phyloP scores from a whole-genome alignment of 805 yeast genomes.

The Starmerella powellii region DNA sequence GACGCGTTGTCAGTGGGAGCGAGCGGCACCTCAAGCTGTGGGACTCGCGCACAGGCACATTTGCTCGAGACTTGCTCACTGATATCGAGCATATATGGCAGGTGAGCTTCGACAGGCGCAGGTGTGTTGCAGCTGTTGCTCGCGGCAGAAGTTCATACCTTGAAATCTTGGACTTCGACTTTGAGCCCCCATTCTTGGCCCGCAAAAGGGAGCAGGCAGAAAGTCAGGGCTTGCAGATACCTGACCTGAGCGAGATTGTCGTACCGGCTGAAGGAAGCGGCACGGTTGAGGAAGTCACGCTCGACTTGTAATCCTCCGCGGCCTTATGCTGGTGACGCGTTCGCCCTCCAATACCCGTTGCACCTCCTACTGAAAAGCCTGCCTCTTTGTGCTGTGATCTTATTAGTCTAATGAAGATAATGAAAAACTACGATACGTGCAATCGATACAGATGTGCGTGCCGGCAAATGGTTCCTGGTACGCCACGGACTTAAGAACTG shows the following conservation, averaged over 20 bases:
- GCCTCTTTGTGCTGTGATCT: too few species aligned
- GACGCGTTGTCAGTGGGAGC: constrained; percentile 77
- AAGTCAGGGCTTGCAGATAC: background rate
- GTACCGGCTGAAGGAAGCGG: background rate
- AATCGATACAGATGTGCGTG: too few species aligned
- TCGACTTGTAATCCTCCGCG: background rate
- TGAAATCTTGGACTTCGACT: constrained; percentile 73
- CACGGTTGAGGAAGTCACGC: background rate
- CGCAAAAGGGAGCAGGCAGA: constrained; percentile 5
- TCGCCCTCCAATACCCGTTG: too few species aligned
- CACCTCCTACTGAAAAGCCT: too few species aligned
- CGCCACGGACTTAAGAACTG: too few species aligned
- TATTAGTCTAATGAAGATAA: too few species aligned
- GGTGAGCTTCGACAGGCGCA: constrained; percentile 68
- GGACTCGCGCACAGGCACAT: constrained; percentile 57
- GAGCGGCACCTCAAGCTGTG: constrained; percentile 79
- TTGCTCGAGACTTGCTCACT: constrained; percentile 55
- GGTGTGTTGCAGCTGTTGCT: constrained; percentile 88
- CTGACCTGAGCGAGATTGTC: background rate
- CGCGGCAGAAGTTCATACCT: constrained; percentile 56
- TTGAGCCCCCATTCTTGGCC: constrained; percentile 20
- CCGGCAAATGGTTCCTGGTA: too few species aligned
- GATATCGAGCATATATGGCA: constrained; percentile 92
- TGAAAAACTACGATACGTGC: too few species aligned
- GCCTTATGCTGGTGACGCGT: too few species aligned